These are phyloP conservation scores for Diaporthe humulicola DNA, from an alignment of 2,329 filamentous ascomycete genomes.

Conservation along the genomic window DNA sequence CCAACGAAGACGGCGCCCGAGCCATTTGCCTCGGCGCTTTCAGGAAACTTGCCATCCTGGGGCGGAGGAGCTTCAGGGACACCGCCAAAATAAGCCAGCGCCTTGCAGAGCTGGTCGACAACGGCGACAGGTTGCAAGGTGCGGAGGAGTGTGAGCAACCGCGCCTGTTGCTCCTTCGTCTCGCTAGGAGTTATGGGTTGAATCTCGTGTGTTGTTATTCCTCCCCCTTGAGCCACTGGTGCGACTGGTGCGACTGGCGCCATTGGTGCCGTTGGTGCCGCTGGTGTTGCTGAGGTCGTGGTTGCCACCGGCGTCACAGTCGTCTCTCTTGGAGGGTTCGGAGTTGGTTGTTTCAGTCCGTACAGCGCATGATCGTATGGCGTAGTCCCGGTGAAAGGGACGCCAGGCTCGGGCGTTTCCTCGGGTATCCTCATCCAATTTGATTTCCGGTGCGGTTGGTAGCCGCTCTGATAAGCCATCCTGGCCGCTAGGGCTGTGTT, in stretches of 20 bases:
- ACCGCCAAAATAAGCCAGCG: constrained; percentile 74
- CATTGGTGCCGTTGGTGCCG: neutral
- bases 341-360: constrained; percentile 33
- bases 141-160: constrained; percentile 69
- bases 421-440: constrained; percentile 39
- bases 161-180: constrained; percentile 71
- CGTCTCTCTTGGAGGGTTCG: constrained; percentile 32
- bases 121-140: constrained; percentile 68
- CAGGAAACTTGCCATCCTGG: constrained; percentile 64
- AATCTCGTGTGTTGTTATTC: constrained; percentile 42
- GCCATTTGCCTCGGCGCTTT: constrained; percentile 69
- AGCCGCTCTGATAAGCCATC: constrained; percentile 66
- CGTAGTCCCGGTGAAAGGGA: constrained; percentile 38
- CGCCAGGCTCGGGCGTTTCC: constrained; percentile 26
- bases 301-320: constrained; percentile 8
- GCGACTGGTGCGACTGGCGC: neutral
- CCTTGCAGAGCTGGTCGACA: constrained; percentile 74
- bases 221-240: constrained; percentile 29
- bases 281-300: constrained; percentile 43
- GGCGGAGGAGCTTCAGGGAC: constrained; percentile 67
- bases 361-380: constrained; percentile 38
- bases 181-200: constrained; percentile 54
- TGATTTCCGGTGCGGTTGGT: constrained; percentile 47
- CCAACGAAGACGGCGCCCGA: constrained; percentile 70
- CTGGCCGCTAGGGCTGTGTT: constrained; percentile 70